phyloP scores from a whole-genome alignment of 768 basidiomycete genomes.

The Termitomyces sp. region DNA sequence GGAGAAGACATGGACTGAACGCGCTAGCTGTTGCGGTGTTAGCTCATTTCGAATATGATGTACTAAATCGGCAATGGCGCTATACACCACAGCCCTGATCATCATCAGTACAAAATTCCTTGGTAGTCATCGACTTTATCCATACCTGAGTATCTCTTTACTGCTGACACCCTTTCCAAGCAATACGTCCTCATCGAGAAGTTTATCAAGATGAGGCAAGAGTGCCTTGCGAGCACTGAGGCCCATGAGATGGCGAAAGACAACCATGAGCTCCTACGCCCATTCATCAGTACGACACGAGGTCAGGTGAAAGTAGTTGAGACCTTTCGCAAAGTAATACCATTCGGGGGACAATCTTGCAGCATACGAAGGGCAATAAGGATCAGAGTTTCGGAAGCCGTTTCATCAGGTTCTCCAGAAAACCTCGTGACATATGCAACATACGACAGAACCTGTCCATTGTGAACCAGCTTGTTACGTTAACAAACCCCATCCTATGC shows the following conservation, averaged over 20 bases:
- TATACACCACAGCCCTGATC: constrained; percentile 71
- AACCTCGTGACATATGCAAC: constrained; percentile 83
- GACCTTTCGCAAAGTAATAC: constrained; percentile 79
- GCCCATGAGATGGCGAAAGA: constrained; percentile 83
- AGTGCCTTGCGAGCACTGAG: constrained; percentile 76
- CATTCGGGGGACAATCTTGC: constrained; percentile 89
- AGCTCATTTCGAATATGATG: constrained; percentile 88
- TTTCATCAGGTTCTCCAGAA: constrained; percentile 52
- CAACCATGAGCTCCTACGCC: constrained; percentile 82
- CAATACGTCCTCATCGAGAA: constrained; percentile 87
- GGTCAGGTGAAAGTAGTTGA: constrained; percentile 5
- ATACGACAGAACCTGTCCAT: constrained; percentile 77
- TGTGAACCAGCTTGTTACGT: constrained; percentile 2
- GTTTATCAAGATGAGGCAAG: constrained; percentile 78
- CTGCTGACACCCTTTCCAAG: constrained; percentile 81
- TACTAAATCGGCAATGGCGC: constrained; percentile 87
- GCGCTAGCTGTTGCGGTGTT: constrained; percentile 65
- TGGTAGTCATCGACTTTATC: neutral
- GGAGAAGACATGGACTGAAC: constrained; percentile 80
- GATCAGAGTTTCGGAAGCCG: constrained; percentile 78
- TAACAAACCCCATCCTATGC: constrained; percentile 13
- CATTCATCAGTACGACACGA: constrained; percentile 9
- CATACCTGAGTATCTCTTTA: constrained; percentile 77
- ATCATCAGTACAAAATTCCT: constrained; percentile 6
- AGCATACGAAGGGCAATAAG: constrained; percentile 79